phyloP scores from a whole-genome alignment of 78 protist species.

The Dictyostelium firmibasis region DNA sequence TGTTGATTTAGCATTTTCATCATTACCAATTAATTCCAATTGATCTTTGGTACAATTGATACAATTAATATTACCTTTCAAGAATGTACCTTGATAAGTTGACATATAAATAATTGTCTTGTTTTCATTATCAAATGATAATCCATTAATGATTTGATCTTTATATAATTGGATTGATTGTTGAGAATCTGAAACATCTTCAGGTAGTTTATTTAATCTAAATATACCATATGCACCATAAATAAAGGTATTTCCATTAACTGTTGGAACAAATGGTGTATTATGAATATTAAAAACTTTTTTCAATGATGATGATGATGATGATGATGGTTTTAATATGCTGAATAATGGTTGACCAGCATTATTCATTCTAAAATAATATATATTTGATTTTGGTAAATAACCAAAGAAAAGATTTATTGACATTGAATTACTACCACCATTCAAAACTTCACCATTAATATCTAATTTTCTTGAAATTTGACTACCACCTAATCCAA shows the following conservation, averaged over 20 bases:
- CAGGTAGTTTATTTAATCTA: background rate
- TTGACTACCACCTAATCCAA: background rate
- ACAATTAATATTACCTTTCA: background rate
- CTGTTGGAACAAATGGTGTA: background rate
- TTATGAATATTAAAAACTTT: background rate
- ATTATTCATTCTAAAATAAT: background rate
- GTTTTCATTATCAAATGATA: background rate
- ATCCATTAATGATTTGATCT: background rate
- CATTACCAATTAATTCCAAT: background rate
- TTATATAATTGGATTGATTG: background rate
- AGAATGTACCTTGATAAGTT: conserved; percentile 15
- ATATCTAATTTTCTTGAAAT: background rate
- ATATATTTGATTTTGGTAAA: background rate
- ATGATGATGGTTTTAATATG: background rate
- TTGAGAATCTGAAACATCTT: background rate
- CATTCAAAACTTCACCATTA: background rate
- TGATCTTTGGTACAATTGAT: background rate
- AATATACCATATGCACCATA: conserved; percentile 7
- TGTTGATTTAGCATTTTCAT: background rate
- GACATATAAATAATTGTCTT: background rate
- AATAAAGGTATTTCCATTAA: background rate
- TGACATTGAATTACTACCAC: background rate
- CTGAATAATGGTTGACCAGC: background rate
- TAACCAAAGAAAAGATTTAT: background rate
- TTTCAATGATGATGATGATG: background rate